Base-by-base conservation (phyloP, 495 filamentous ascomycete genomes). In the Neurospora sp. region DNA sequence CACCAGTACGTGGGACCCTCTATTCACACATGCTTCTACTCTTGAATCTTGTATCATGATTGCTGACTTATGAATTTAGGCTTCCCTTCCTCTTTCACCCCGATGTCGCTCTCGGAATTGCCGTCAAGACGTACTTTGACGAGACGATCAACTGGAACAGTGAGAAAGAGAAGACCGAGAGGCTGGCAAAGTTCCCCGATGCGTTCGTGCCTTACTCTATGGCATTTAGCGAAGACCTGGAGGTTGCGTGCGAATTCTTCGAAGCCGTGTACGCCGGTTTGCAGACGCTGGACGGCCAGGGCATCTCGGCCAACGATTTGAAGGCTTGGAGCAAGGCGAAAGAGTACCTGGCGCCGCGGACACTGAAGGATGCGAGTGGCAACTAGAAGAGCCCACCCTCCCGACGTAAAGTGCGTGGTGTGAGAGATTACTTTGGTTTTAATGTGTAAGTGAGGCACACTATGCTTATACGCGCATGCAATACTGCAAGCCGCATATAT, bases 111-210 rank as follows among this genome's bases (percentile, higher is more conserved):
- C 86, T 96, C 39, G 94, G 93, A 20, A 96, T 98, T 77, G 94
- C 94, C 4, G 92, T 96, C 35, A 94, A 96, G 81, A 94, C 92
- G 7, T 95, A 96, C 80, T 87, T 99, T 27, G 96, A 99, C 77
- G 95, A 98, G 70, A 83, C 87, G 37, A 82, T 89, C 59, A 87
- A 89, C 6, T 83, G 86, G 10, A 89, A 91, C 37, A 87, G 88
- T 6, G 84, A 88, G 12, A 85, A 88, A 12, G 86, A 87, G 70
- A 89, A 90, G 45, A 89, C 88, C 72, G 78, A 80, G 9, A 90
- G 90, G 79, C 89, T 84, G 68, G 75, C 81, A 44, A 76, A 81
- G 1, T 87, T 93, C 75, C 88, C 90, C 35, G 84, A 81, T 3
- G 92, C 88, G 82, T 95, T 80, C 72, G 81, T 98, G 76, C 91